Base-by-base conservation (phyloP, 1,139 yeast genomes). In the Sugiyamaella japonica region DNA sequence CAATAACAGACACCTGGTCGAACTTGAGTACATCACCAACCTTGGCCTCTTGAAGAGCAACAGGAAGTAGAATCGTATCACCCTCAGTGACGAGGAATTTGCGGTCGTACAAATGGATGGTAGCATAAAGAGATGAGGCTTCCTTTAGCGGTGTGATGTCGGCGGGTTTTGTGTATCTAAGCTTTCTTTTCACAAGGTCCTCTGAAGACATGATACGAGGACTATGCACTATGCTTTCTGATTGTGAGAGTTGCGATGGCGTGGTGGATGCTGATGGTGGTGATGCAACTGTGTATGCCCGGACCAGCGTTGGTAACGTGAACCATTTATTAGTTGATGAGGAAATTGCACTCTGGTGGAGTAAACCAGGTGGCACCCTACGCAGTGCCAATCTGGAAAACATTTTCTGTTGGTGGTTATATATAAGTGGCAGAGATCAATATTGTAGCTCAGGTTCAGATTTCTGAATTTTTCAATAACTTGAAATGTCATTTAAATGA, bases 1-100 rank as follows among this genome's bases (percentile, higher is more conserved):
- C 99, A 47, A 95, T 73, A 10, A 90, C 84, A 23, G 85, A 82
- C 39, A 91, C 91, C 63, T 89, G 85, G 61, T 82, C 82, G 67
- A 95, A 79, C 46, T 77, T 73, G 56, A 95, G 76, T 37, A 77
- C 77, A 69, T 90, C 97, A 15, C 99, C 99, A 5, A 91, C 85
- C 57, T 83, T 77, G 8, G 86, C 95, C 53, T 82, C 80, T 64
- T 83, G 85, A 75, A 93, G 70, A 61, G 83, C 81, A 70, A 81
- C 90, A 1, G 97, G 97, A 39, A 93, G 73, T 44, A 84, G 79
- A 50, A 93, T 81, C 61, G 78, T 80, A 70, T 95, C 99, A 17
- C 99, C 99, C 62, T 85, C 82, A 17, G 99, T 90, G 20, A 95
- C 95, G 59, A 93, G 76, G 66, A 89, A 91, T 47, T 95, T 89